These are phyloP conservation scores for Calvatia gigantea DNA, from an alignment of 768 basidiomycete genomes.

Conservation along the genomic window DNA sequence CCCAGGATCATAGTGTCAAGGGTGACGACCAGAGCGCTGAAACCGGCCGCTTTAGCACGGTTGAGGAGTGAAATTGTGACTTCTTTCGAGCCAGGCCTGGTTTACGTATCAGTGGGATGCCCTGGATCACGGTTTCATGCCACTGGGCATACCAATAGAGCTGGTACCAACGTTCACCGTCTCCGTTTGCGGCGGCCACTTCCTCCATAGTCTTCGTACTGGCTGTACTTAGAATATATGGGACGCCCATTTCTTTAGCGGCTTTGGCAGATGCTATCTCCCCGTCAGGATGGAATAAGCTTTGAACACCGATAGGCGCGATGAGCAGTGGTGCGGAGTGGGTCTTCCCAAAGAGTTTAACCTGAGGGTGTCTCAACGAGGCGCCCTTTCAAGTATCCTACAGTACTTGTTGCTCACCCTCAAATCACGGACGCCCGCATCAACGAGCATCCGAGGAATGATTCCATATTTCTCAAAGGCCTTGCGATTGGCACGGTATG, in stretches of 20 bases:
- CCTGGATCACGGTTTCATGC: background rate
- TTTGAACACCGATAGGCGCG: constrained; percentile 78
- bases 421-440: constrained; percentile 53
- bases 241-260: constrained; percentile 56
- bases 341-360: constrained; percentile 66
- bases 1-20: constrained; percentile 72
- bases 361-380: constrained; percentile 32
- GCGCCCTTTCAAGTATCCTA: background rate
- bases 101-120: constrained; percentile 1
- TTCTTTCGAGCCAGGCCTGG: constrained; percentile 60
- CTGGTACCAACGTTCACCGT: constrained; percentile 75
- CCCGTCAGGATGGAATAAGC: constrained; percentile 64
- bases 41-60: constrained; percentile 65
- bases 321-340: constrained; percentile 60
- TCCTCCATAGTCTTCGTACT: constrained; percentile 70
- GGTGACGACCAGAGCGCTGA: constrained; percentile 71
- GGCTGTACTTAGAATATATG: constrained; percentile 76
- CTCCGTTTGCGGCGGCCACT: constrained; percentile 70
- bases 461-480: constrained; percentile 69
- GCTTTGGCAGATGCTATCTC: constrained; percentile 71
- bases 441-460: constrained; percentile 76
- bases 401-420: constrained; percentile 38
- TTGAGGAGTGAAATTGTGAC: constrained; percentile 61
- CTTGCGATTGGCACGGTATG: constrained; percentile 61
- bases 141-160: constrained; percentile 60